Evolutionary conservation across 306 rosid genomes (phyloP).

Genomic region (Rosa persica): DNA sequence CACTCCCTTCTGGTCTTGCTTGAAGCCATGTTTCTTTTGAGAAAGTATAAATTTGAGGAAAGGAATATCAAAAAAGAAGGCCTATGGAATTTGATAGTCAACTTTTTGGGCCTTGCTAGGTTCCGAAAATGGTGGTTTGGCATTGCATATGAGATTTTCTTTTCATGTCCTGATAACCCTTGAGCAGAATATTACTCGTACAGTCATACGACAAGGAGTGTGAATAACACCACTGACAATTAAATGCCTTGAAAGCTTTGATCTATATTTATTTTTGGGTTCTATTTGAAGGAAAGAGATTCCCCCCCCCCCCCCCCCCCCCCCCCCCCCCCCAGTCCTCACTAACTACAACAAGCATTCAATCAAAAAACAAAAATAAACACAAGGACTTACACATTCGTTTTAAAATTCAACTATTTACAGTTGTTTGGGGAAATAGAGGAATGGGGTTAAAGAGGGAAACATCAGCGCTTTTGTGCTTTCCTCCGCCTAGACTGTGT

Average conservation of each 20-base stretch:
- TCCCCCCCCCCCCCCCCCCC: not conserved
- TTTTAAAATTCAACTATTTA: not conserved
- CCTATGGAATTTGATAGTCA: not conserved
- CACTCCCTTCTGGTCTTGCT: not conserved
- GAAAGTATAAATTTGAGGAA: not conserved
- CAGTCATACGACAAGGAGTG: too few relatives aligned
- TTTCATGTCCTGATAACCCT: not conserved
- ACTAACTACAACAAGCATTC: not conserved
- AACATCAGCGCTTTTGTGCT: slow-evolving; percentile 53
- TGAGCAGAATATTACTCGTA: not conserved
- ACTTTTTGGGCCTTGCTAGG: not conserved
- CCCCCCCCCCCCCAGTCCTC: not conserved
- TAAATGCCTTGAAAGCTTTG: not conserved
- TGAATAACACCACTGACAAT: too few relatives aligned
- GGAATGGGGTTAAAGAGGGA: not conserved
- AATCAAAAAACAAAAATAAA: not conserved
- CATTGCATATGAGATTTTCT: not conserved
- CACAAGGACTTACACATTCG: not conserved
- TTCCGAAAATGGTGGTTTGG: not conserved
- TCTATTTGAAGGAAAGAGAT: not conserved
- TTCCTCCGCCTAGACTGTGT: slow-evolving; percentile 69
- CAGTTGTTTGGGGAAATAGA: not conserved
- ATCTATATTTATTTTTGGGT: not conserved
- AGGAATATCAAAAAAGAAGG: not conserved
- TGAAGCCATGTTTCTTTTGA: not conserved